Base-by-base conservation (phyloP, 306 rosid genomes). In the Oxytropis ochrocephala region DNA sequence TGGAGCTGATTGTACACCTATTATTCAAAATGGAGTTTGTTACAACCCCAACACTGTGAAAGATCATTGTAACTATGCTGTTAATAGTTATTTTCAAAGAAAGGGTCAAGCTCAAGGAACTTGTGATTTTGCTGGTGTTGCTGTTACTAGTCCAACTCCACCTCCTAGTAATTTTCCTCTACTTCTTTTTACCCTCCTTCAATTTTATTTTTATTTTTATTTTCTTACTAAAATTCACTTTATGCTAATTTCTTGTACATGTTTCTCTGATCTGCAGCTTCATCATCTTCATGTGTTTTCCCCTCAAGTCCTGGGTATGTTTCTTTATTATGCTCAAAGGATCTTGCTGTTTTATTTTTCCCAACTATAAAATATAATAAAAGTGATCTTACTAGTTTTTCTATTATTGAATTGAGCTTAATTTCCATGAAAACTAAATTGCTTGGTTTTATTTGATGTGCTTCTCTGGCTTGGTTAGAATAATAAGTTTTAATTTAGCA, bases 1-100 rank as follows among this genome's bases (percentile, higher is more conserved):
- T 44, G 99, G 99, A 59, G 99, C 99, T 73, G 99, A 95, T 38
- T 95, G 99, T 30, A 11, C 79, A 4, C 83, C 82, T 8, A 84
- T 95, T 58, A 0, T 27, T 6, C 92, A 85, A 71, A 87, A 30
- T 83, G 99, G 99, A 70, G 70, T 67, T 5, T 95, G 99, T 82
- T 95, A 42, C 80, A 56, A 75, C 2, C 99, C 99, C 5, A 95
- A 95, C 72, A 91, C 97, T 12, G 64, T 95, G 5, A 89, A 95
- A 36, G 96, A 86, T 76, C 99, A 95, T 67, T 95, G 99, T 75
- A 88, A 21, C 53, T 95, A 82, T 74, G 99, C 99, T 27, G 97
- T 83, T 2, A 95, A 91, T 33, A 95, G 99, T 86, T 91, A 95
- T 72, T 95, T 79, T 69, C 99, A 95, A 74, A 87, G 2, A 74